These are phyloP conservation scores for Rhizopus sp. DNA, from an alignment of 371 early-diverging fungal genomes.

Conservation along the genomic window DNA sequence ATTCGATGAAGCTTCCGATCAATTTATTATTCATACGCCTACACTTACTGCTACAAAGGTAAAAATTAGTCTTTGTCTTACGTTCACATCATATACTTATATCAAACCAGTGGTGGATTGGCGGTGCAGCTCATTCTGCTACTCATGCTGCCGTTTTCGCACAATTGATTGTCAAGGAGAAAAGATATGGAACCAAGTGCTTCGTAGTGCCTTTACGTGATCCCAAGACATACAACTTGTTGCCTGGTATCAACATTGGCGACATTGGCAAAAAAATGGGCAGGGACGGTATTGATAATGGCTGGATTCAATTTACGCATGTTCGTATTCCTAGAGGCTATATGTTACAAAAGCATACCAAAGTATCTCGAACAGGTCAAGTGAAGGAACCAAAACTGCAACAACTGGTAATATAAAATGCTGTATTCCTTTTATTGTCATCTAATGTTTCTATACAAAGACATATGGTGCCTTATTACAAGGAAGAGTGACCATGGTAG, in stretches of 20 bases:
- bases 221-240: constrained; percentile 53
- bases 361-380: constrained; percentile 81
- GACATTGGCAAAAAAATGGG: constrained; percentile 81
- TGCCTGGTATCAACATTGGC: constrained; percentile 70
- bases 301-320: constrained; percentile 85
- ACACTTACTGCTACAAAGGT: constrained; percentile 85
- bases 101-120: constrained; percentile 88
- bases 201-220: constrained; percentile 72
- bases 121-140: constrained; percentile 86
- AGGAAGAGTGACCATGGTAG: constrained; percentile 92
- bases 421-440: constrained; percentile 86
- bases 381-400: constrained; percentile 68
- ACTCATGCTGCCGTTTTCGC: constrained; percentile 84
- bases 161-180: constrained; percentile 75
- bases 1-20: constrained; percentile 79
- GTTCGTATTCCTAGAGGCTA: constrained; percentile 80
- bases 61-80: neutral
- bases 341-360: constrained; percentile 92
- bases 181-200: constrained; percentile 79
- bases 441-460: constrained; percentile 33
- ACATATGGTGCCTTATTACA: constrained; percentile 89
- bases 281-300: constrained; percentile 82
- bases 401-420: constrained; percentile 48
- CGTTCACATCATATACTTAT: neutral
- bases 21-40: constrained; percentile 91